These are phyloP conservation scores for Chlamydomonas sphaeroides DNA, from an alignment of 139 green algal genomes.

Conservation along the genomic window DNA sequence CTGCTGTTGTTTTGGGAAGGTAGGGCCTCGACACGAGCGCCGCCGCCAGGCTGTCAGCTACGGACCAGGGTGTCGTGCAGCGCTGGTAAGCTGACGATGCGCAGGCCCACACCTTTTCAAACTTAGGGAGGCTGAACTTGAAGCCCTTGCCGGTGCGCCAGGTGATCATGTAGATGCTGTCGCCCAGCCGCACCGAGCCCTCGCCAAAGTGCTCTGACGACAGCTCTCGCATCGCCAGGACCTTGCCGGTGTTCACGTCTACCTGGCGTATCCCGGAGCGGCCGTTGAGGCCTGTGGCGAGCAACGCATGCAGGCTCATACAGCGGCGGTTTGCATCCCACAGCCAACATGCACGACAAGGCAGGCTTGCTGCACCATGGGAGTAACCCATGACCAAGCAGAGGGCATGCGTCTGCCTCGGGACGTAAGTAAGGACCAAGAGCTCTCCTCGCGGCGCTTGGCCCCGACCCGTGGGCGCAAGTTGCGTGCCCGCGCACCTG, in stretches of 20 bases:
- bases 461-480: neutral
- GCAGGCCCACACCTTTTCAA: slow-evolving; percentile 51
- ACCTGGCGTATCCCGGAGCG: slow-evolving; percentile 74
- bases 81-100: no score
- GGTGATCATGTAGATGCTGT: slow-evolving; percentile 80
- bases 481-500: slow-evolving; percentile 51
- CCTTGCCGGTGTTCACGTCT: slow-evolving; percentile 67
- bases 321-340: neutral
- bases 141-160: slow-evolving; percentile 65
- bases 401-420: no score
- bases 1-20: no score
- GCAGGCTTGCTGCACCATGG: no score
- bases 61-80: no score
- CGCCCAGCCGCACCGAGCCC: slow-evolving; percentile 68
- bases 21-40: no score
- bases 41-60: no score
- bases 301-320: neutral
- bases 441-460: no score
- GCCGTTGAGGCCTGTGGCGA: slow-evolving; percentile 72
- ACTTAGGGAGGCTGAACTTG: slow-evolving; percentile 44
- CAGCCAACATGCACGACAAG: no score
- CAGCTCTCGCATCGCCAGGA: slow-evolving; percentile 31
- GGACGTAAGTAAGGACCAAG: no score
- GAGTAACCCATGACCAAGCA: no score
- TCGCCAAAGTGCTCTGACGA: slow-evolving; percentile 78